A percentile compares a stretch with the other conserved stretches of the same genome.
Conservation (phyloP, 495 filamentous ascomycete genomes). For the Schizothecium vesticola region DNA sequence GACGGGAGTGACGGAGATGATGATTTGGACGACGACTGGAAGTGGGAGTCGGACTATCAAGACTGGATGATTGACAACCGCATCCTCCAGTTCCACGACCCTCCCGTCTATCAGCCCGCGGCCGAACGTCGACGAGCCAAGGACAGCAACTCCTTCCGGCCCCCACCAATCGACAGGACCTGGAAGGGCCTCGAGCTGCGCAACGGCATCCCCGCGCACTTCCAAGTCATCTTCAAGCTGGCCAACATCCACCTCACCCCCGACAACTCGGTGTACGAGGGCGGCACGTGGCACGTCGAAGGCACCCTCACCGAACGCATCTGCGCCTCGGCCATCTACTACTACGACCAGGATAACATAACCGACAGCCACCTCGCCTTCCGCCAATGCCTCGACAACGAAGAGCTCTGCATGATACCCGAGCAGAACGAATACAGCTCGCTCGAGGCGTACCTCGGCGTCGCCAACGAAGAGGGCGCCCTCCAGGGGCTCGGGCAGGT, state of each 20-base stretch:
- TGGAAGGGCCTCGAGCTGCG: not conserved
- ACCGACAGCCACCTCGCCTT: slow-evolving; percentile 50
- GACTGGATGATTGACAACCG: slow-evolving; percentile 11
- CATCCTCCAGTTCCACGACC: slow-evolving; percentile 22
- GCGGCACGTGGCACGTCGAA: slow-evolving; percentile 45
- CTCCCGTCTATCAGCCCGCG: slow-evolving; percentile 8
- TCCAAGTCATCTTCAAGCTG: slow-evolving; percentile 62
- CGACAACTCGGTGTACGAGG: slow-evolving; percentile 39
- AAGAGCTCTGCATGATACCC: slow-evolving; percentile 10
- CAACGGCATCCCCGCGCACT: slow-evolving; percentile 5
- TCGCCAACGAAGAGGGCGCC: slow-evolving; percentile 14
- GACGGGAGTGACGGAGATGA: not conserved
- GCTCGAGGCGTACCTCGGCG: slow-evolving; percentile 18
- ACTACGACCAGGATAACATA: slow-evolving; percentile 59
- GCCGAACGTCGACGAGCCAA: not conserved
- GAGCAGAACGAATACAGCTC: slow-evolving; percentile 20
- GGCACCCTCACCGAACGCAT: slow-evolving; percentile 54
- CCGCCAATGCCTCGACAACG: slow-evolving; percentile 30
- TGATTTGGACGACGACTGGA: slow-evolving; percentile 4
- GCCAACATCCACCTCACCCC: slow-evolving; percentile 57
- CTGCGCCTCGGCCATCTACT: slow-evolving; percentile 55
- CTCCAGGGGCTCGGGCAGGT: slow-evolving; percentile 34
- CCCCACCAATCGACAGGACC: not conserved
- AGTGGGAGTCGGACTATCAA: slow-evolving; percentile 3
- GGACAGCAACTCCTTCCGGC: not conserved